These are phyloP conservation scores for Talaromyces liani DNA, from an alignment of 495 filamentous ascomycete genomes.

Conservation along the genomic window DNA sequence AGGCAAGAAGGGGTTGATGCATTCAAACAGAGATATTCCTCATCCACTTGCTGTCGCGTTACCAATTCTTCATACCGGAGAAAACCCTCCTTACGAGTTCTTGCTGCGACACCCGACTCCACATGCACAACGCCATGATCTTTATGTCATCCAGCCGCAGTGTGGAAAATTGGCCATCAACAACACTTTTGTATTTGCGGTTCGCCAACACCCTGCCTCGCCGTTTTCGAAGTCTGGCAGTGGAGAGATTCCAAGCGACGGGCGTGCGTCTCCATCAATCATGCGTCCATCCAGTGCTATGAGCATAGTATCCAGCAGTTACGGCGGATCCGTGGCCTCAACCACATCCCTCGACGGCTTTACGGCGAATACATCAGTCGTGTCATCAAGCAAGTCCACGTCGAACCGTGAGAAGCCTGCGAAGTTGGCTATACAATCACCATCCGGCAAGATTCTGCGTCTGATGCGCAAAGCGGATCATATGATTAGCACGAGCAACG, in stretches of 20 bases:
- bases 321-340: slow-evolving; percentile 30
- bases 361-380: slow-evolving; percentile 39
- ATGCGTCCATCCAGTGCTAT: slow-evolving; percentile 70
- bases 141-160: slow-evolving; percentile 94
- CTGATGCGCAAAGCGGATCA: slow-evolving; percentile 83
- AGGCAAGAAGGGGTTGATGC: slow-evolving; percentile 90
- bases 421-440: slow-evolving; percentile 91
- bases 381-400: slow-evolving; percentile 46
- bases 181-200: slow-evolving; percentile 95
- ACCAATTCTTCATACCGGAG: slow-evolving; percentile 81
- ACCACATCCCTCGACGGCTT: slow-evolving; percentile 34
- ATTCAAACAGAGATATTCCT: slow-evolving; percentile 88
- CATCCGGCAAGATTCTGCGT: slow-evolving; percentile 88
- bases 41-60: slow-evolving; percentile 87
- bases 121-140: slow-evolving; percentile 90
- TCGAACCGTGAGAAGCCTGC: slow-evolving; percentile 71
- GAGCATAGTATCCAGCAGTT: slow-evolving; percentile 59
- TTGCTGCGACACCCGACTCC: slow-evolving; percentile 90
- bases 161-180: slow-evolving; percentile 79
- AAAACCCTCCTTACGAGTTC: slow-evolving; percentile 91
- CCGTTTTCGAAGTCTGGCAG: slow-evolving; percentile 38
- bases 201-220: slow-evolving; percentile 84
- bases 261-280: slow-evolving; percentile 56
- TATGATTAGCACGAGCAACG: slow-evolving; percentile 37
- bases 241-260: slow-evolving; percentile 36